phyloP scores from a whole-genome alignment of 352 stramenopile genomes.

The Phytophthora uliginosa region DNA sequence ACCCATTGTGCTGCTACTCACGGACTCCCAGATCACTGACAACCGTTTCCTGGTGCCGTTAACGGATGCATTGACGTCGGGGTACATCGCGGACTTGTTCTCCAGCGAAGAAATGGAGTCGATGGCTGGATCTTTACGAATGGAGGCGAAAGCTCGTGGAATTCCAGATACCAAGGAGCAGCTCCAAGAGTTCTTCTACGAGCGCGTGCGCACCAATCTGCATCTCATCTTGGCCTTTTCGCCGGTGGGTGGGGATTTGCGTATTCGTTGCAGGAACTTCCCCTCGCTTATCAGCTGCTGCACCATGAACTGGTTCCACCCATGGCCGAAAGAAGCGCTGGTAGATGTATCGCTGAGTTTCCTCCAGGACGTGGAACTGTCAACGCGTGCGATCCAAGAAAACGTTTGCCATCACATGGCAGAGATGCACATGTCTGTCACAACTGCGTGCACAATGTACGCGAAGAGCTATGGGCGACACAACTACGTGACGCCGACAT shows the following conservation, averaged over 20 bases:
- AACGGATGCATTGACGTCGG: slow-evolving; percentile 87
- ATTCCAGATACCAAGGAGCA: slow-evolving; percentile 93
- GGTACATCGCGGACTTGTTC: slow-evolving; percentile 88
- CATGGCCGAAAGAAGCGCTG: slow-evolving; percentile 91
- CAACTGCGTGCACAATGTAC: slow-evolving; percentile 77
- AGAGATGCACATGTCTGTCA: slow-evolving; percentile 93
- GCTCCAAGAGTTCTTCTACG: slow-evolving; percentile 92
- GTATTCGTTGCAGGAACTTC: slow-evolving; percentile 85
- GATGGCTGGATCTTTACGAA: slow-evolving; percentile 77
- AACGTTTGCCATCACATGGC: slow-evolving; percentile 96
- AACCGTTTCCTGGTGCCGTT: slow-evolving; percentile 90
- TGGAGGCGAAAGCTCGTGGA: slow-evolving; percentile 87
- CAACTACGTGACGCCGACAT: slow-evolving; percentile 96
- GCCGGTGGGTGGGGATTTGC: slow-evolving; percentile 80
- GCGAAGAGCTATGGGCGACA: slow-evolving; percentile 77
- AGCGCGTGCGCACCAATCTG: slow-evolving; percentile 88
- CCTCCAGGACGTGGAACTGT: slow-evolving; percentile 78
- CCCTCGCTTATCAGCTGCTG: slow-evolving; percentile 79
- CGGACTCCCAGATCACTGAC: slow-evolving; percentile 89
- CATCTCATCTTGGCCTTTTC: slow-evolving; percentile 91
- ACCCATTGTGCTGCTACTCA: slow-evolving; percentile 91
- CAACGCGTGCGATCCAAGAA: slow-evolving; percentile 81
- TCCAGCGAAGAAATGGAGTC: slow-evolving; percentile 90
- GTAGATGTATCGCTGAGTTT: slow-evolving; percentile 91
- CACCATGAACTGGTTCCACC: slow-evolving; percentile 93